These are phyloP conservation scores for Cyamopsis tetragonoloba DNA, from an alignment of 306 rosid genomes.

Conservation along the genomic window DNA sequence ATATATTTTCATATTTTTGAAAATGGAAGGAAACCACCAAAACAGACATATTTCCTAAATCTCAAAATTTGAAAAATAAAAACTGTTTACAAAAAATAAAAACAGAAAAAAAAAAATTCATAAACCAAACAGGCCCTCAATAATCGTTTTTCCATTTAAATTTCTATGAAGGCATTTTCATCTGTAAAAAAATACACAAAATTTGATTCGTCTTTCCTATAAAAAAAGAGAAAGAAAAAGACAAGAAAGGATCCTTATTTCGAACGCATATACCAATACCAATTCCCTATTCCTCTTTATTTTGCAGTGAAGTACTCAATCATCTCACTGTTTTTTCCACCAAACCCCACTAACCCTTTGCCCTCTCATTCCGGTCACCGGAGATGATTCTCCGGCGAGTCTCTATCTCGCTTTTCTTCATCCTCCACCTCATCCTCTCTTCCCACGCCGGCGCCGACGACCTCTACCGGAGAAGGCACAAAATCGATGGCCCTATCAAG, in stretches of 20 bases:
- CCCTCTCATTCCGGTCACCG: slow-evolving; percentile 32
- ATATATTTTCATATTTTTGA: no score
- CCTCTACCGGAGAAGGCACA: slow-evolving; percentile 35
- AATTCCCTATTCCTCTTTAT: neutral
- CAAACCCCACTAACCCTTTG: neutral
- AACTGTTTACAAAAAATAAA: no score
- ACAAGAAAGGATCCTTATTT: neutral
- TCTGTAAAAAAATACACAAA: neutral
- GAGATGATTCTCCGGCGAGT: slow-evolving; percentile 57
- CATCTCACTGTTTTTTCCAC: no score
- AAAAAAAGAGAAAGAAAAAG: neutral
- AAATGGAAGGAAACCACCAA: no score
- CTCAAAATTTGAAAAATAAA: no score
- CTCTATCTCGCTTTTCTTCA: slow-evolving; percentile 6
- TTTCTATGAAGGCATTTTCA: neutral
- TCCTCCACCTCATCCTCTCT: slow-evolving; percentile 40
- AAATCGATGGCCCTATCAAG: slow-evolving; percentile 69
- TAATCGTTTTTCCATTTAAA: no score
- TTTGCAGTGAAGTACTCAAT: no score
- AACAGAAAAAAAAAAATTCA: no score
- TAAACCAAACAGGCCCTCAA: no score
- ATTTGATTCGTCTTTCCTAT: neutral
- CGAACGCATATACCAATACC: neutral
- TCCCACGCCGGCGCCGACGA: slow-evolving; percentile 12
- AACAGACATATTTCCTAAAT: no score